Conservation (phyloP, 2,329 filamentous ascomycete genomes). For the Epichloe gansuensis region DNA sequence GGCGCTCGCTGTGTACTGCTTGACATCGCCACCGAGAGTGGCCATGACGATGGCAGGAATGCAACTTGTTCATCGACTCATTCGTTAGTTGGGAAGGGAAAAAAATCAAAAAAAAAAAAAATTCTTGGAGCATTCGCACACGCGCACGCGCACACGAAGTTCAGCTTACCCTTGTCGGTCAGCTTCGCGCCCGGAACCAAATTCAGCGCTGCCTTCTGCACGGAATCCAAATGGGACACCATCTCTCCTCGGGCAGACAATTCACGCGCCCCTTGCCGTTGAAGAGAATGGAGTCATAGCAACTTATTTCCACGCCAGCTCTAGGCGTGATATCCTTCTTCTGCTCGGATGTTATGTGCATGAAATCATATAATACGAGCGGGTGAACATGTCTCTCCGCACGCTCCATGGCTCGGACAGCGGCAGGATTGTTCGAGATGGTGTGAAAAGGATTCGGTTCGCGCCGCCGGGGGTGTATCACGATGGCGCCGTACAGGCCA, state of each 20-base stretch:
- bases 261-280: constrained; percentile 48
- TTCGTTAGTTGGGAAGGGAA: neutral
- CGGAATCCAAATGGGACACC: constrained; percentile 20
- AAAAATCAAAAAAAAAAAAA: neutral
- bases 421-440: constrained; percentile 26
- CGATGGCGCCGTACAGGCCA: constrained; percentile 44
- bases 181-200: constrained; percentile 19
- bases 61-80: constrained; percentile 15
- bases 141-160: too few relatives aligned
- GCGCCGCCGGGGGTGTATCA: constrained; percentile 28
- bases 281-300: constrained; percentile 48
- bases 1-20: constrained; percentile 16
- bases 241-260: constrained; percentile 36
- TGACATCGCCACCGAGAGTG: constrained; percentile 15
- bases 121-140: too few relatives aligned
- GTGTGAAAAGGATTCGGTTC: constrained; percentile 33
- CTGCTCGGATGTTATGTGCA: constrained; percentile 38
- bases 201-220: constrained; percentile 19
- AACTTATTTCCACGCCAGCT: constrained; percentile 37
- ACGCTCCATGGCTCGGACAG: constrained; percentile 29
- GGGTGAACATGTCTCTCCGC: constrained; percentile 36
- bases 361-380: constrained; percentile 44
- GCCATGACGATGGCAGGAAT: constrained; percentile 29
- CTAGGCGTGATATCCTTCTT: constrained; percentile 30
- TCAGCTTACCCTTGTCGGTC: constrained; percentile 28